phyloP scores from a whole-genome alignment of 2,329 filamentous ascomycete genomes.

The Xylariaceae sp. region DNA sequence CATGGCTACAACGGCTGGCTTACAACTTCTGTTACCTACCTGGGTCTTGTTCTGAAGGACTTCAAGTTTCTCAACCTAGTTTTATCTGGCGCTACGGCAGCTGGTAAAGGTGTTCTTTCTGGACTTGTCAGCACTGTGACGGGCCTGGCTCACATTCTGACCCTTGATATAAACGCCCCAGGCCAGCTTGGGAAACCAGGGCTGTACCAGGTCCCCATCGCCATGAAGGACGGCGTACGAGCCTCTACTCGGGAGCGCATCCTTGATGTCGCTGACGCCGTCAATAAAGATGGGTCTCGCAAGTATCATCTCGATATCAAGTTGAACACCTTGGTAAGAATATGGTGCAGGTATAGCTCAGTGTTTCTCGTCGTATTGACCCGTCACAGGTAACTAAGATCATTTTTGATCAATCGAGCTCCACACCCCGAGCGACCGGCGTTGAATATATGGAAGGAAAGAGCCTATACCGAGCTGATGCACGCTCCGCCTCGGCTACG shows the following conservation, averaged over 20 bases:
- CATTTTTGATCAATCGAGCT: slow-evolving; percentile 41
- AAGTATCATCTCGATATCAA: slow-evolving; percentile 48
- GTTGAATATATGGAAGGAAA: slow-evolving; percentile 50
- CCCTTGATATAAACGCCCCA: slow-evolving; percentile 52
- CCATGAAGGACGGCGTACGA: slow-evolving; percentile 50
- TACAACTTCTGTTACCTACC: slow-evolving; percentile 51
- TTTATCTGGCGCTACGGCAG: slow-evolving; percentile 50
- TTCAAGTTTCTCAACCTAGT: slow-evolving; percentile 53
- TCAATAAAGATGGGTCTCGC: slow-evolving; percentile 49
- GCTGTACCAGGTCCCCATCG: slow-evolving; percentile 60
- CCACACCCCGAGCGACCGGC: slow-evolving; percentile 45
- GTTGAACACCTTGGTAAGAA: slow-evolving; percentile 39
- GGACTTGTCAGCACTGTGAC: slow-evolving; percentile 25
- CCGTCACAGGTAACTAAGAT: slow-evolving; percentile 46
- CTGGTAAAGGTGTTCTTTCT: slow-evolving; percentile 45
- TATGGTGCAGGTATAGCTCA: too few species aligned
- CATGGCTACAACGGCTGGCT: slow-evolving; percentile 65
- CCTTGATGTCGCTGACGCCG: slow-evolving; percentile 52
- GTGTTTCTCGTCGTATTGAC: neutral
- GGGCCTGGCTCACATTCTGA: slow-evolving; percentile 33
- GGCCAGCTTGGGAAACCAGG: slow-evolving; percentile 42
- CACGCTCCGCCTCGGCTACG: slow-evolving; percentile 39
- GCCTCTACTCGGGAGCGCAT: slow-evolving; percentile 58
- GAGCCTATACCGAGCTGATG: slow-evolving; percentile 50
- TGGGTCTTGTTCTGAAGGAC: slow-evolving; percentile 53